Percentiles rank a stretch among this genome's conserved stretches.
Conservation (phyloP, 2,329 filamentous ascomycete genomes). For the Endocalyx cinctus region DNA sequence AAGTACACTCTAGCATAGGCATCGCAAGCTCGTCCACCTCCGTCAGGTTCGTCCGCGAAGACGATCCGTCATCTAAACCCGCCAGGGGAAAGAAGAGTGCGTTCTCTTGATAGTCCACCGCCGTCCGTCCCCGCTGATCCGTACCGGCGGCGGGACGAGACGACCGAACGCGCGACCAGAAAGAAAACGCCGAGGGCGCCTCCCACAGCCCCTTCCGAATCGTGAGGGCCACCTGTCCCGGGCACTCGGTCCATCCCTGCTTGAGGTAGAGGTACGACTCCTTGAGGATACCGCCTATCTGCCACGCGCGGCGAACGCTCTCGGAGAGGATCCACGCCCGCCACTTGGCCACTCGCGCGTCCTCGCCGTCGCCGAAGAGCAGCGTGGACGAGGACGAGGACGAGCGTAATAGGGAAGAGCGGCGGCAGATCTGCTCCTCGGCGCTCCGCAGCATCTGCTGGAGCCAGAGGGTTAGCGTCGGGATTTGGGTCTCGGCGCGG, state of each 20-base stretch:
- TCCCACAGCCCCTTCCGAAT: conserved; percentile 24
- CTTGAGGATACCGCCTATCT: conserved; percentile 17
- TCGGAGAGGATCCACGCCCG: conserved; percentile 25
- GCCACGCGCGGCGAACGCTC: conserved; percentile 25
- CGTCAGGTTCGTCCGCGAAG: no score
- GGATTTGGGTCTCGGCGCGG: conserved; percentile 25
- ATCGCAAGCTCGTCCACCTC: no score
- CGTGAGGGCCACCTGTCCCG: conserved; percentile 22
- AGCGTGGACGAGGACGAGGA: background rate
- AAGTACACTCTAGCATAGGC: no score
- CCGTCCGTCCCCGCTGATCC: no score
- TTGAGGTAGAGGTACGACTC: conserved; percentile 22
- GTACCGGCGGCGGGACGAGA: no score
- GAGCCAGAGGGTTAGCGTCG: conserved; percentile 22
- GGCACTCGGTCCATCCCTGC: conserved; percentile 21
- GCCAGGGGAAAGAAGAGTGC: no score
- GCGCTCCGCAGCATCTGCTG: conserved; percentile 16
- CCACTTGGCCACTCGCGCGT: conserved; percentile 16
- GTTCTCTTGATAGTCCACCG: no score
- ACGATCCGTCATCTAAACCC: no score
- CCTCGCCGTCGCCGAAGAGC: background rate
- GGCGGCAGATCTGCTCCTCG: no score
- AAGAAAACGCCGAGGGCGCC: conserved; percentile 20
- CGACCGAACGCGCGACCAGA: no score
- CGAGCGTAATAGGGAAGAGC: conserved; percentile 8